These are phyloP conservation scores for Penicillium sp. DNA, from an alignment of 2,329 filamentous ascomycete species.

Conservation along the genomic window DNA sequence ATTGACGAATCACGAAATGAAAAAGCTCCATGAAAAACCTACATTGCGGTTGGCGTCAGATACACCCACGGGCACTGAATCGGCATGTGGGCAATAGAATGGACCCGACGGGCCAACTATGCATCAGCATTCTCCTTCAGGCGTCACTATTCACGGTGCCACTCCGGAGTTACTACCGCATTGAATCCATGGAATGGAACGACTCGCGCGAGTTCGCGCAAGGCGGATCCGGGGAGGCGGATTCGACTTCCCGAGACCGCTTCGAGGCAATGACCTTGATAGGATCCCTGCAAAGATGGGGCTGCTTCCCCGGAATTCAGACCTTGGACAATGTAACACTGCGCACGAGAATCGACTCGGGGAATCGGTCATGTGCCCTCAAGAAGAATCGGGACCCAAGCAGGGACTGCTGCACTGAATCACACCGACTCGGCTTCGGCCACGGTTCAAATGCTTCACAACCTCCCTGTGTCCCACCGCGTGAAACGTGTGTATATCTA, in stretches of 20 bases:
- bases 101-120: neutral
- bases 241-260: conserved; percentile 13
- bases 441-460: neutral
- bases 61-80: neutral
- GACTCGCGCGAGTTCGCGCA: neutral
- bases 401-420: no score
- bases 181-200: neutral
- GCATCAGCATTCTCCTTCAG: neutral
- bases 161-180: neutral
- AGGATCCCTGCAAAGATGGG: neutral
- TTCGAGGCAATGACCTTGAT: neutral
- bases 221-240: conserved; percentile 2
- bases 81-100: neutral
- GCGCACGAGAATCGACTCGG: neutral
- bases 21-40: neutral
- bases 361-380: neutral
- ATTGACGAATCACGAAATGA: neutral
- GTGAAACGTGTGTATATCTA: neutral
- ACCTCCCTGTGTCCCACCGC: neutral
- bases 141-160: neutral
- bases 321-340: neutral
- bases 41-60: neutral
- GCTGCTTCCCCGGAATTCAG: conserved; percentile 10
- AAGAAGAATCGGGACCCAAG: neutral
- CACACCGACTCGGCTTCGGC: neutral